phyloP scores from a whole-genome alignment of 768 basidiomycete species.

The Auricularia sp. region DNA sequence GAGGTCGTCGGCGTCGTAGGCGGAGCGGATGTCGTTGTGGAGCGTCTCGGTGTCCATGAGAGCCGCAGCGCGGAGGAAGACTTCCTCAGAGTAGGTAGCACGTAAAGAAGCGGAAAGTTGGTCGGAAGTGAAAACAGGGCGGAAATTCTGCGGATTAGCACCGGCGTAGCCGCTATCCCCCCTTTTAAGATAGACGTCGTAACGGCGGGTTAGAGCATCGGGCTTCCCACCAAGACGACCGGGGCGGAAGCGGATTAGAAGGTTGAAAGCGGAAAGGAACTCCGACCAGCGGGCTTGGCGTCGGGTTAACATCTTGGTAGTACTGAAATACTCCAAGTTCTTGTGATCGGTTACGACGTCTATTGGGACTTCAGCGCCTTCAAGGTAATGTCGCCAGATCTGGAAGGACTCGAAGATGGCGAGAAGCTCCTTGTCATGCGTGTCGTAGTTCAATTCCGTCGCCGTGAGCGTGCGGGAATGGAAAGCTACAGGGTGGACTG shows the following conservation, averaged over 20 bases:
- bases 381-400: conserved; percentile 25
- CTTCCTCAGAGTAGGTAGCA: too few relatives aligned
- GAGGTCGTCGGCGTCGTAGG: too few relatives aligned
- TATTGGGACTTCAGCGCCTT: conserved; percentile 16
- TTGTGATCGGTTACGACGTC: conserved; percentile 27
- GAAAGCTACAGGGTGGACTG: conserved; percentile 32
- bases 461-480: conserved; percentile 22
- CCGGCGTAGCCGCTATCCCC: too few relatives aligned
- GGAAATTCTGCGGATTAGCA: too few relatives aligned
- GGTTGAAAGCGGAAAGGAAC: conserved; percentile 27
- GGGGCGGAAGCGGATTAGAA: conserved; percentile 23
- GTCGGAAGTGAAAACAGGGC: too few relatives aligned
- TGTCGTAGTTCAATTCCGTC: conserved; percentile 37
- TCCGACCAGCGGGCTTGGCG: conserved; percentile 19
- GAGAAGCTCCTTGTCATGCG: conserved; percentile 43
- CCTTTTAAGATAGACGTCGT: too few relatives aligned
- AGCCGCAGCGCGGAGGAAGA: too few relatives aligned
- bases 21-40: too few relatives aligned
- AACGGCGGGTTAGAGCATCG: conserved; percentile 15
- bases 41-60: too few relatives aligned
- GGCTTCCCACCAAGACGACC: conserved; percentile 11
- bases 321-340: conserved; percentile 36
- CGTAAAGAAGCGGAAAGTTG: too few relatives aligned
- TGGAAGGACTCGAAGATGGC: conserved; percentile 30
- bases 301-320: conserved; percentile 26